Evolutionary conservation across 768 basidiomycete genomes (phyloP), one percentile per base, ranked within the genome.

Genomic region (Rhodotorula kratochvilovae): DNA sequence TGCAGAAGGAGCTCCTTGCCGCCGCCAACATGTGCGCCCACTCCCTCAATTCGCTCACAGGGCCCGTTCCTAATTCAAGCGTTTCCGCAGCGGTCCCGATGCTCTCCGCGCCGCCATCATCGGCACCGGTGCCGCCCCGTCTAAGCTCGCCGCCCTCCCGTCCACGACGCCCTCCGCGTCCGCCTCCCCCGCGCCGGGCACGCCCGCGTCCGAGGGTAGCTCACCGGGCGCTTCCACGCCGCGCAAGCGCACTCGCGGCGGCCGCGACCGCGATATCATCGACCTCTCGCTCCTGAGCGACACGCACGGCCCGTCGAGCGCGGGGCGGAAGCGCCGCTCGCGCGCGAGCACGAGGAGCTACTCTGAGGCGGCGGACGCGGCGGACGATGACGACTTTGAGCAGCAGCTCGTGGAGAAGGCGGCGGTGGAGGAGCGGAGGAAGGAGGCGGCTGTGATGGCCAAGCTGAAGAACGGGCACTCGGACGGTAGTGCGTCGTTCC

Each of bases 1-100:
- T 85, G 62, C 96, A 98, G 78, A 87, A 88, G n/a, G 86, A 90
- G 67, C 82, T 95, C 35, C 97, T 95, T 76, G 88, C 92, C 67
- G 85, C 86, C 10, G 87, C 94, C 27, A 82, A 94, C 25, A 84
- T 85, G 31, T 88, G 91, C 0, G 85, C 84, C 31, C 2, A 19
- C 48, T 27, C 48, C 19, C 12, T 7, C 27, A 7, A 2, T 27
- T 12, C 25, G 1, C 82, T 95, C n/a, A n/a, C n/a, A n/a, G n/a
- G n/a, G n/a, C n/a, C n/a, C n/a, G n/a, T n/a, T n/a, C n/a, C n/a
- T n/a, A n/a, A n/a, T n/a, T n/a, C n/a, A n/a, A n/a, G n/a, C n/a
- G n/a, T n/a, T 16, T 12, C 11, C 16, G n/a, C 51, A 53, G 51
- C 13, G n/a, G 27, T 5, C 27, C 51, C 12, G 13, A 53, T 16